phyloP scores from a whole-genome alignment of 1,139 yeast genomes.

The Candida gigantensis region DNA sequence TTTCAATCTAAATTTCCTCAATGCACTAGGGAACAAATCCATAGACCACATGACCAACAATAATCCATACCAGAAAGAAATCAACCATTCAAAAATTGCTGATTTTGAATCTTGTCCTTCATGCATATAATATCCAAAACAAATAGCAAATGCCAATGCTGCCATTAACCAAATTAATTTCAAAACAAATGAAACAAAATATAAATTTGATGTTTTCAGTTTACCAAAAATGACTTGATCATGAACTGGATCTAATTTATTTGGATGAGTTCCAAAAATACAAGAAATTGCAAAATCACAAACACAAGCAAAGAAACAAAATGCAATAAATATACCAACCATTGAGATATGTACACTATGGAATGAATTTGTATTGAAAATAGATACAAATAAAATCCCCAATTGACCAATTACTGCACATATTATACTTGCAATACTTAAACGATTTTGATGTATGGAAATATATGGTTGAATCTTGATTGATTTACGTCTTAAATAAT shows the following conservation, averaged over 20 bases:
- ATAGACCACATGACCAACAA: conserved; percentile 63
- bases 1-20: conserved; percentile 28
- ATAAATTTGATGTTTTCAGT: conserved; percentile 38
- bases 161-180: conserved; percentile 66
- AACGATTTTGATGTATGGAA: conserved; percentile 46
- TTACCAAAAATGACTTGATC: conserved; percentile 42
- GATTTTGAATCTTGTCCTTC: conserved; percentile 41
- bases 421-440: conserved; percentile 52
- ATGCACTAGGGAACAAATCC: conserved; percentile 70
- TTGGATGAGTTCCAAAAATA: conserved; percentile 58
- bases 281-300: conserved; percentile 62
- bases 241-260: conserved; percentile 42
- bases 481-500: conserved; percentile 36
- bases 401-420: conserved; percentile 69
- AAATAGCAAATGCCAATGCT: conserved; percentile 72
- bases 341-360: conserved; percentile 65
- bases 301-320: conserved; percentile 63
- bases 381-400: conserved; percentile 73
- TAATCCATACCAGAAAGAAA: conserved; percentile 81
- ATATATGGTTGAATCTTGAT: conserved; percentile 55
- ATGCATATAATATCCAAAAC: conserved; percentile 57
- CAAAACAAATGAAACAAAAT: conserved; percentile 51
- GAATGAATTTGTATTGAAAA: conserved; percentile 66
- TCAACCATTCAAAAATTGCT: conserved; percentile 77
- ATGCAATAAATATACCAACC: conserved; percentile 74